A percentile compares a stretch with the other conserved stretches of the same genome.
These are phyloP conservation scores for Fusarium tuaranense DNA, from an alignment of 2,329 filamentous ascomycete species.

Conservation along the genomic window DNA sequence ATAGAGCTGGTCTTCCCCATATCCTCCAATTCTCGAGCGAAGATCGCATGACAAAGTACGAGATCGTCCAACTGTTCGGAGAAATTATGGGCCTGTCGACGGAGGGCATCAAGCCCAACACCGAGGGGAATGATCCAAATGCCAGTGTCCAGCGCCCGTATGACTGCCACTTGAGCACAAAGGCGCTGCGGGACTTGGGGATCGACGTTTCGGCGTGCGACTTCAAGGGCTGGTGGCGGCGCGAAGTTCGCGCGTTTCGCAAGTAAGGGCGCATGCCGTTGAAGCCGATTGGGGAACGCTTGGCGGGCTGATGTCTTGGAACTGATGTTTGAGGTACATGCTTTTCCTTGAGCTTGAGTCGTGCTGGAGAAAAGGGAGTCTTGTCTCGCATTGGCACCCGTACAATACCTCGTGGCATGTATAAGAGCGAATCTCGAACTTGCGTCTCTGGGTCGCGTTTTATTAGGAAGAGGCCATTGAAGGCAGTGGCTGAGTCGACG, in stretches of 20 bases:
- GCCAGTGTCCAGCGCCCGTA: constrained; percentile 83
- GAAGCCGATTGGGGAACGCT: neutral
- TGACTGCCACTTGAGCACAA: constrained; percentile 88
- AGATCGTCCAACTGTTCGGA: constrained; percentile 83
- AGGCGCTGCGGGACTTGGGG: constrained; percentile 76
- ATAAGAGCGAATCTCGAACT: constrained; percentile 3
- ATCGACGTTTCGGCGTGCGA: constrained; percentile 80
- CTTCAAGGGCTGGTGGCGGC: constrained; percentile 85
- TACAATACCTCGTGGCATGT: constrained; percentile 2
- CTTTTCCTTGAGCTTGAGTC: constrained; percentile 13
- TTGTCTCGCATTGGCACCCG: constrained; percentile 19
- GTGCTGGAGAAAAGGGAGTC: constrained; percentile 22
- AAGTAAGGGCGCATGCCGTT: constrained; percentile 52
- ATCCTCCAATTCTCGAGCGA: constrained; percentile 90
- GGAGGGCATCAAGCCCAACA: constrained; percentile 75
- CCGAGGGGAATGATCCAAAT: constrained; percentile 77
- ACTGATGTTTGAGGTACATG: constrained; percentile 10
- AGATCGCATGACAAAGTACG: constrained; percentile 88
- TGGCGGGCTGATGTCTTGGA: neutral
- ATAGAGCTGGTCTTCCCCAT: constrained; percentile 68
- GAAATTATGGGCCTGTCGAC: constrained; percentile 82
- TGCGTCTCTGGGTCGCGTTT: neutral
- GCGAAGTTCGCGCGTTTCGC: constrained; percentile 70
- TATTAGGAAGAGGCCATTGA: neutral
- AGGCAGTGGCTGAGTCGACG: neutral